phyloP scores from a whole-genome alignment of 225 moss, liverwort and hornwort species.

The Marchantia polymorpha region DNA sequence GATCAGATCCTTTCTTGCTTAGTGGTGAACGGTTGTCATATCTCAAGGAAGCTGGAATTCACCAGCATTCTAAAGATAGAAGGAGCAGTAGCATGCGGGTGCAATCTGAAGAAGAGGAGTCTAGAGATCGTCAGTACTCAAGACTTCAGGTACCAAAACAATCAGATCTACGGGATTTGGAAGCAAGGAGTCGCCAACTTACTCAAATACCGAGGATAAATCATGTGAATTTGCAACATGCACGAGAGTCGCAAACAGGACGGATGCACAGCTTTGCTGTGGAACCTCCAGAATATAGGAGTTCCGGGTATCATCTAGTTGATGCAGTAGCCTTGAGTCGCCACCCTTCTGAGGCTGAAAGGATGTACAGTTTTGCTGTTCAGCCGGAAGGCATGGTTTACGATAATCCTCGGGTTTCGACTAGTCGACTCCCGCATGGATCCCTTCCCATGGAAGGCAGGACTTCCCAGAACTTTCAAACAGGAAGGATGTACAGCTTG shows the following conservation, averaged over 20 bases:
- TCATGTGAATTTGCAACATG: background rate
- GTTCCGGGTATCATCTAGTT: background rate
- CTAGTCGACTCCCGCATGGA: background rate
- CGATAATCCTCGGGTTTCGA: no score
- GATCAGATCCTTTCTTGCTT: background rate
- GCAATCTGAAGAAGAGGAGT: no score
- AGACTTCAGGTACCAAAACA: background rate
- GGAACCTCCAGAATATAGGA: background rate
- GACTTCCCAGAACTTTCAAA: background rate
- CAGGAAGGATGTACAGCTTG: background rate
- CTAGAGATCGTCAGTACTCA: background rate
- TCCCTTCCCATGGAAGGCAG: no score
- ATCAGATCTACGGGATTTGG: background rate
- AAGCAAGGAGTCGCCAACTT: background rate
- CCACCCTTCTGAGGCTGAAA: background rate
- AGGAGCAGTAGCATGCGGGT: background rate
- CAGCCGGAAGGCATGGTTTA: no score
- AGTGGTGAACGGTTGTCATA: background rate
- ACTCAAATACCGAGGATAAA: background rate
- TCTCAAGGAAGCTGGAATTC: background rate
- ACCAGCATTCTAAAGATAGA: background rate
- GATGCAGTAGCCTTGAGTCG: background rate
- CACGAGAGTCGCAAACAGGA: background rate
- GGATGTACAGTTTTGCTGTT: background rate
- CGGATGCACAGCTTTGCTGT: background rate